Percentiles rank a stretch among this genome's conserved stretches.
Evolutionary conservation across 2,329 filamentous ascomycete species (phyloP).

Genomic region (Teratosphaeria epicoccoides): DNA sequence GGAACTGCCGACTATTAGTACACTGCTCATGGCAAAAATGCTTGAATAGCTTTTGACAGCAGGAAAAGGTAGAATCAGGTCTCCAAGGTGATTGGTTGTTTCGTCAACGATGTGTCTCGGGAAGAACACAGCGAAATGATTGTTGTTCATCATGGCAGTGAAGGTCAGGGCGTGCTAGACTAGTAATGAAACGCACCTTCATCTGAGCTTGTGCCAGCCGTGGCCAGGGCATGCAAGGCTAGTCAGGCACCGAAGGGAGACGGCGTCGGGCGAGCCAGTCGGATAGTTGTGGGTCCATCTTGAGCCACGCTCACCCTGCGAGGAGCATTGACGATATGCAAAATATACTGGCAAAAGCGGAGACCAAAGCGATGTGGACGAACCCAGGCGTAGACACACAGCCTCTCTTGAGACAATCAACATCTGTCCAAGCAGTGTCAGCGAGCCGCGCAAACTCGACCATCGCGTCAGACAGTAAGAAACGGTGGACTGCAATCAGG

Average conservation of each 20-base stretch:
- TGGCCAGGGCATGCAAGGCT: too few relatives aligned
- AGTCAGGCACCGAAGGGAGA: too few relatives aligned
- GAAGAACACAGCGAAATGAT: slow-evolving; percentile 56
- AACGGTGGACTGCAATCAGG: not conserved
- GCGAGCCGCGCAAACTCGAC: not conserved
- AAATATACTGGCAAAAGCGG: too few relatives aligned
- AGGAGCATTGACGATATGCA: not conserved
- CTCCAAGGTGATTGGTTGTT: slow-evolving; percentile 53
- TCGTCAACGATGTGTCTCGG: slow-evolving; percentile 50
- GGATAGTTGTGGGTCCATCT: too few relatives aligned
- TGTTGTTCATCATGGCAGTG: slow-evolving; percentile 45
- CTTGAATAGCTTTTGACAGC: not conserved
- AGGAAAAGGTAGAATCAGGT: slow-evolving; percentile 38
- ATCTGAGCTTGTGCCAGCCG: not conserved
- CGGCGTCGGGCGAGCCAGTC: too few relatives aligned
- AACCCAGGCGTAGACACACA: too few relatives aligned
- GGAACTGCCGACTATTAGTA: not conserved
- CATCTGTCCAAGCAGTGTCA: not conserved
- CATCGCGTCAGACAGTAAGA: not conserved
- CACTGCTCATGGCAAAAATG: not conserved
- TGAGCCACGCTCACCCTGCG: not conserved
- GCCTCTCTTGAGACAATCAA: not conserved
- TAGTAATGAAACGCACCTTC: not conserved
- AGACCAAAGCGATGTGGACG: too few relatives aligned
- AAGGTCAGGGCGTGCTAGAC: not conserved